phyloP scores from a whole-genome alignment of 2,329 filamentous ascomycete species.

The Phyllachora maydis region DNA sequence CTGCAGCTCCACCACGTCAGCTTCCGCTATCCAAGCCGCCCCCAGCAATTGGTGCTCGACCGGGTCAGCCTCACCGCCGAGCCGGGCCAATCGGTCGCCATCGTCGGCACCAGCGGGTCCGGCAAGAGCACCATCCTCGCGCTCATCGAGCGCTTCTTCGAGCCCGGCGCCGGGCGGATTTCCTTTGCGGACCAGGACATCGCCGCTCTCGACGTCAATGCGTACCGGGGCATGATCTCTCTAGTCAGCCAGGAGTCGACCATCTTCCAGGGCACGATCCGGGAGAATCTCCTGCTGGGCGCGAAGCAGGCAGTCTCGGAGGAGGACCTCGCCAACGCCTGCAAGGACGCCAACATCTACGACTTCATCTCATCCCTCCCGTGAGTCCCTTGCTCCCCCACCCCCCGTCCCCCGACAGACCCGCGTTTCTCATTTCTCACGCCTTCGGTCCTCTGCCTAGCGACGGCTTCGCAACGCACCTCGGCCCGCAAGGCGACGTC shows the following conservation, averaged over 20 bases:
- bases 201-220: constrained; percentile 16
- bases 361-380: constrained; percentile 34
- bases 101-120: constrained; percentile 36
- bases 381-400: too few relatives aligned
- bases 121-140: constrained; percentile 40
- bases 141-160: constrained; percentile 22
- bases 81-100: constrained; percentile 26
- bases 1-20: constrained; percentile 32
- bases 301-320: constrained; percentile 4
- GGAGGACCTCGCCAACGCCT: constrained; percentile 23
- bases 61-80: constrained; percentile 16
- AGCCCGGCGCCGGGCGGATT: constrained; percentile 14
- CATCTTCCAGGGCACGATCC: constrained; percentile 21
- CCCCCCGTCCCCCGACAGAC: too few relatives aligned
- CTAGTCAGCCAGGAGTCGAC: constrained; percentile 18
- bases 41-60: constrained; percentile 16
- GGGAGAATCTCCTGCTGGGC: constrained; percentile 33
- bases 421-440: too few relatives aligned
- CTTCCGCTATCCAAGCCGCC: constrained; percentile 38
- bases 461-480: constrained; percentile 38
- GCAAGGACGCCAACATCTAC: constrained; percentile 30
- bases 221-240: constrained; percentile 22
- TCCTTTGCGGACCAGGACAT: constrained; percentile 13
- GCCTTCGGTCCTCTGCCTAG: too few relatives aligned
- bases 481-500: constrained; percentile 46